Conservation (phyloP, 2,329 filamentous ascomycete species). For the Gaeumannomyces sp. region DNA sequence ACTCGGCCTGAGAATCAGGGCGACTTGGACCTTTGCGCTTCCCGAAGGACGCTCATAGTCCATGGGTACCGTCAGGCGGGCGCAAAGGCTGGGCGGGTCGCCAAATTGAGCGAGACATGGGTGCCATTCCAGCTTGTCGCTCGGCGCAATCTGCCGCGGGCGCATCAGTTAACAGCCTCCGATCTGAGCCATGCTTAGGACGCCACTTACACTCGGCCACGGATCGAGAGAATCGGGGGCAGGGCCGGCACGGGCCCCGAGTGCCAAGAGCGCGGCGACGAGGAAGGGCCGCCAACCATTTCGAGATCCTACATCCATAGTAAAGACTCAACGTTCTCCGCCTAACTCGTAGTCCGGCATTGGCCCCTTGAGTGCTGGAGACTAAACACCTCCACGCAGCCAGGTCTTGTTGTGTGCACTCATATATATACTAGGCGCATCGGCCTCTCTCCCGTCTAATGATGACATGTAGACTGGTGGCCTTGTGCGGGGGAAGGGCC, state of each 20-base stretch:
- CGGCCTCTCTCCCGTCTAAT: too few species aligned
- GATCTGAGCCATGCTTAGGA: not conserved
- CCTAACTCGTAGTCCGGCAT: too few species aligned
- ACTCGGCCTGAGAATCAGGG: slow-evolving; percentile 35
- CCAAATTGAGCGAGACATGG: slow-evolving; percentile 28
- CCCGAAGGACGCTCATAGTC: slow-evolving; percentile 30
- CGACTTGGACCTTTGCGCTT: slow-evolving; percentile 29
- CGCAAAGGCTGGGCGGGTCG: slow-evolving; percentile 27
- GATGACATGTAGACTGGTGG: too few species aligned
- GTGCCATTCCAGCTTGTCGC: slow-evolving; percentile 37
- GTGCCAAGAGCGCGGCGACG: not conserved
- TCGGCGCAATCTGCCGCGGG: slow-evolving; percentile 29
- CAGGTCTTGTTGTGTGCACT: too few species aligned
- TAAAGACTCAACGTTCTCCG: too few species aligned
- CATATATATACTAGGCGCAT: too few species aligned
- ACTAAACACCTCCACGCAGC: too few species aligned
- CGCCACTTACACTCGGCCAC: not conserved
- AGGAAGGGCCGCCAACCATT: not conserved
- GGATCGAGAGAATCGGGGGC: not conserved
- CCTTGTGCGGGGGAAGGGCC: too few species aligned
- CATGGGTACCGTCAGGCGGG: slow-evolving; percentile 36
- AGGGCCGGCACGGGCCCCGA: too few species aligned
- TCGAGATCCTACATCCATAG: not conserved
- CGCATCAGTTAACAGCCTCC: not conserved
- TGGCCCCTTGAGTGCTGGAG: too few species aligned